A percentile compares a stretch with the other conserved stretches of the same genome.
Conservation (phyloP, 495 filamentous ascomycete species). For the Delitschia confertaspora region DNA sequence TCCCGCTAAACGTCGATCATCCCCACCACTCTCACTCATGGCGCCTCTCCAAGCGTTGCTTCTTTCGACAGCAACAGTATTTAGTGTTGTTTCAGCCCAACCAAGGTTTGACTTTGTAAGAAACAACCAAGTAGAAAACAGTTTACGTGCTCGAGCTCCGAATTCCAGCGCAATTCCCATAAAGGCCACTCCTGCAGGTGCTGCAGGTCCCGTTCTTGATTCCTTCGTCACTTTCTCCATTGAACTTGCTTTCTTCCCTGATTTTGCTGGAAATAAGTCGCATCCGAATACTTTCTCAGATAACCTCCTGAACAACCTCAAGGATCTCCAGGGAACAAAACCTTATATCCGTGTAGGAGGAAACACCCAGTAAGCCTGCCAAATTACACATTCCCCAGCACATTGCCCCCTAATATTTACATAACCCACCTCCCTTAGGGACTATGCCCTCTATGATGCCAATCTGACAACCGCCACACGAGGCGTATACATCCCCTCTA, state of each 20-base stretch:
- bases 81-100: too few species aligned
- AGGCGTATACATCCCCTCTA: constrained; percentile 43
- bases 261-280: constrained; percentile 47
- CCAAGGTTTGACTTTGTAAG: too few species aligned
- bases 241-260: constrained; percentile 54
- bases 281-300: constrained; percentile 50
- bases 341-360: constrained; percentile 54
- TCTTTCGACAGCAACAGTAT: too few species aligned
- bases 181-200: too few species aligned
- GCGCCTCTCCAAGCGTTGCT: too few species aligned
- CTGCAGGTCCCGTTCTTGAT: constrained; percentile 32
- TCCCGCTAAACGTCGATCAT: too few species aligned
- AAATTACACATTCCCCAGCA: constrained; percentile 7
- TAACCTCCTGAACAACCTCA: constrained; percentile 47
- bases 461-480: constrained; percentile 45
- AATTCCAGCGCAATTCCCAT: too few species aligned
- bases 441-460: constrained; percentile 53
- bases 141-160: too few species aligned
- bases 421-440: constrained; percentile 24
- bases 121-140: too few species aligned
- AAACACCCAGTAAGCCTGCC: constrained; percentile 43
- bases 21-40: too few species aligned
- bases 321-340: constrained; percentile 40
- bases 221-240: constrained; percentile 53
- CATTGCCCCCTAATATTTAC: not conserved